Percentiles rank a stretch among this genome's conserved stretches.
Conservation (phyloP, 2,329 filamentous ascomycete genomes). For the Paecilomyces sp. region DNA sequence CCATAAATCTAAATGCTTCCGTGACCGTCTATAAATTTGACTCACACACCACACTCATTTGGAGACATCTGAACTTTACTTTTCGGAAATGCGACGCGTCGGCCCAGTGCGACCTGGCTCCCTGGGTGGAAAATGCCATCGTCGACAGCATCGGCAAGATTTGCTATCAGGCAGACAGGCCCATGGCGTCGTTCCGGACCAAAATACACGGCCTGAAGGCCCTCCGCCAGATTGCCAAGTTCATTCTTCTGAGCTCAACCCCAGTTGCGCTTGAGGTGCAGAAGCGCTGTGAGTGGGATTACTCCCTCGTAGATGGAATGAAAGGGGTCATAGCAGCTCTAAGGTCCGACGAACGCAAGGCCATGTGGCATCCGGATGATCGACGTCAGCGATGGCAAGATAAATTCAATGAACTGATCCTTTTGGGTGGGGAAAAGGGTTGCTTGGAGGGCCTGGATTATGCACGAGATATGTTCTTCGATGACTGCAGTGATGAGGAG, state of each 20-base stretch:
- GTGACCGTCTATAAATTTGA: constrained; percentile 8
- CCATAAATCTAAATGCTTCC: not conserved
- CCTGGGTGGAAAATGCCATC: constrained; percentile 2
- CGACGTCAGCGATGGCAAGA: not conserved
- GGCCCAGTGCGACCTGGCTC: not conserved
- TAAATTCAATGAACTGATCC: constrained; percentile 9
- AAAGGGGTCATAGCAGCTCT: constrained; percentile 6
- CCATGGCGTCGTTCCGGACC: constrained; percentile 5
- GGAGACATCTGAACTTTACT: constrained; percentile 9
- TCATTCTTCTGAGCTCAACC: constrained; percentile 4
- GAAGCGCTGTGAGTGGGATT: constrained; percentile 4
- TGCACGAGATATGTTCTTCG: not conserved
- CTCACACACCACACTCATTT: constrained; percentile 3
- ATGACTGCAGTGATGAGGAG: not conserved
- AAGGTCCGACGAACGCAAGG: constrained; percentile 2
- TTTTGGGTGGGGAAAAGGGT: not conserved
- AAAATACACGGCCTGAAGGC: constrained; percentile 10
- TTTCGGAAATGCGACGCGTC: not conserved
- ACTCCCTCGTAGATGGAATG: constrained; percentile 9
- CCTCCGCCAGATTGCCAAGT: constrained; percentile 13
- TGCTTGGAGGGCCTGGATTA: not conserved
- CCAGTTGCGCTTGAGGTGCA: constrained; percentile 9
- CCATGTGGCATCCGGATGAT: constrained; percentile 1
- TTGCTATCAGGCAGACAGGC: not conserved
- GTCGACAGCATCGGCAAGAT: constrained; percentile 2